Evolutionary conservation across 805 yeast genomes (phyloP), one percentile per base, ranked within the genome.

Genomic region (Candida insectorum): DNA sequence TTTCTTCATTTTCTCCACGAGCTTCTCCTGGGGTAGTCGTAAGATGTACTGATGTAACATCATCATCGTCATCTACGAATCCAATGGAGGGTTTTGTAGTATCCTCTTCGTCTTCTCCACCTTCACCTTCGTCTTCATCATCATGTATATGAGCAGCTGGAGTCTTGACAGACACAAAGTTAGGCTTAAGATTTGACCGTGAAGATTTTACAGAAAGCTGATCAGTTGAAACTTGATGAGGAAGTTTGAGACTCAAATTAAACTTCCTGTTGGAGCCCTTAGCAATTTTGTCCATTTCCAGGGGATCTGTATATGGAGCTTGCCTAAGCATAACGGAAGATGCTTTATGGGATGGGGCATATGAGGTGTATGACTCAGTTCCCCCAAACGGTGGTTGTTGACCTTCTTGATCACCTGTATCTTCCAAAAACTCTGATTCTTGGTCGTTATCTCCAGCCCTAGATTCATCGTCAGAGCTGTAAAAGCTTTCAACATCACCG

Each of bases 111-210:
- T 72, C 73, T 0, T 81, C 85, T 36, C 78, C 80, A 34, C 77
- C 84, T 30, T 76, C 56, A 11, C 33, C 47, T 4, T 31, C 52
- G 14, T 73, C 74, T 0, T 82, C 86, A 40, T 80, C 82, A 37
- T 80, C 85, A 29, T 79, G 59, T 1, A 83, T 70, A 40, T 71
- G 77, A 0, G 91, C 75, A 40, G 75, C 71, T 1, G 93, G 93
- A 31, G 83, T 69, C 30, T 82, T 79, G 26, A 77, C 81, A 2
- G 91, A 81, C 22, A 84, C 76, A 45, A 85, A 80, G 28, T 76
- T 75, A 0, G 88, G 85, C 29, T 75, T 66, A 24, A 67, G 55
- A 36, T 64, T 62, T 11, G 67, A 54, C 11, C 52, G 48, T 1
- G 65, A 55, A 2, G 69, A 56, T 28, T 60, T 51, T 6, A 54